Base-by-base conservation (phyloP, 495 filamentous ascomycete species). In the Pseudomonodictys pantanalensis region DNA sequence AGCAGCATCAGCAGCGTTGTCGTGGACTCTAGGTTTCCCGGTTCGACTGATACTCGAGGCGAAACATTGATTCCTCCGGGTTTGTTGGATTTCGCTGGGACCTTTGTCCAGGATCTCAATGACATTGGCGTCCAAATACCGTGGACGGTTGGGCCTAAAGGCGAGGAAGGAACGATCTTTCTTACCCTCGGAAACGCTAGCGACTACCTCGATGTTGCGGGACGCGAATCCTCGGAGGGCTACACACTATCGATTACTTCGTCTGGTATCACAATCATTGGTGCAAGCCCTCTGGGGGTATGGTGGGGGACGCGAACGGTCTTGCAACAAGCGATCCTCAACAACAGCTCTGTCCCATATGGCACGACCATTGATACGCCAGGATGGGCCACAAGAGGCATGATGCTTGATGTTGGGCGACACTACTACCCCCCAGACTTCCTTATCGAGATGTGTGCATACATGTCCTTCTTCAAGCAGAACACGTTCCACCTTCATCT, bases 401-500 rank as follows among this genome's bases (percentile, higher is more conserved):
- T 75, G 58, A 76, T 79, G 76, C 69, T 82, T 8, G 79, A 81
- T 64, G 77, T 60, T 30, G 79, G 69, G 8, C 72, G 79, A 17
- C 75, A 79, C 58, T 82, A 76, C 50, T 80, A 81, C 53, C 77
- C 78, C 6, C 71, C 76, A 2, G 71, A 78, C 56, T 82, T 82
- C 52, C 49, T 82, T n/a, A 62, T 71, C 22, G 77, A 80, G 49
- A 70, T 81, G 64, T 81, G 79, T 66, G 71, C 76, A 10, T 81
- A 79, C 49, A 69, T 79, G 57, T 79, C 76, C 29, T 80, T 76
- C 60, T 82, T 80, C 71, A 82, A 82, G 60, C 78, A 81, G 53
- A 81, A 81, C 59, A 75, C 68, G 2, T 78, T 82, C 55, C 79
- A 82, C 43, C 10, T 81, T 2, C 79, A 82, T 60, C 69, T 81